Evolutionary conservation across 306 rosid genomes (phyloP).

Genomic region (Cucurbita argyrosperma): DNA sequence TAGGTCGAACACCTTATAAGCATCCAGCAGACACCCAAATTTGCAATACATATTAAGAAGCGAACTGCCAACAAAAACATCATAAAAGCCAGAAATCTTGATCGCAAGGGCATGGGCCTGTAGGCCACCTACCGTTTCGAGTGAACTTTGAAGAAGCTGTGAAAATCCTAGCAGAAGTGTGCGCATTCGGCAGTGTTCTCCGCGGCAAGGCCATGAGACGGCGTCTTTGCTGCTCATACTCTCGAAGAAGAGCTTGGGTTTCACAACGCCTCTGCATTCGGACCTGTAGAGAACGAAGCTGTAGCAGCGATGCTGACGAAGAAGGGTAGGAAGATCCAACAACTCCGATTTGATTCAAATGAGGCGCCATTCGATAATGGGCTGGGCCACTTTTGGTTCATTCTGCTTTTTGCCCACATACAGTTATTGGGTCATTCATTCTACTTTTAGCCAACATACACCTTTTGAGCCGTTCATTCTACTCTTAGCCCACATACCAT

Average conservation of each 20-base stretch:
- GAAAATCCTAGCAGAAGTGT: constrained; percentile 53
- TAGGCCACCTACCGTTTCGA: constrained; percentile 18
- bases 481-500: background rate
- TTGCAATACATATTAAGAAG: constrained; percentile 53
- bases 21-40: constrained; percentile 31
- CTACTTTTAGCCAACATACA: too few species aligned
- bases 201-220: constrained; percentile 56
- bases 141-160: constrained; percentile 29
- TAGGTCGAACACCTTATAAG: constrained; percentile 63
- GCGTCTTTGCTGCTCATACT: constrained; percentile 27
- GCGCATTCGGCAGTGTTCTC: constrained; percentile 41
- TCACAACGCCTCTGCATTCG: constrained; percentile 25
- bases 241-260: constrained; percentile 40
- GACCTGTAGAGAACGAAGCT: constrained; percentile 13
- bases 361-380: background rate
- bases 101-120: constrained; percentile 44
- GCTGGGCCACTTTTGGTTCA: background rate
- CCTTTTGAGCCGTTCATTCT: background rate
- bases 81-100: constrained; percentile 29
- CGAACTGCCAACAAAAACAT: constrained; percentile 71
- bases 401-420: background rate
- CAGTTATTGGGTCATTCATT: background rate
- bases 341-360: constrained; percentile 5
- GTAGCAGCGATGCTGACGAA: constrained; percentile 12
- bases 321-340: constrained; percentile 16